phyloP scores from a whole-genome alignment of 2,329 filamentous ascomycete species.

The Helicocarpus griseus region DNA sequence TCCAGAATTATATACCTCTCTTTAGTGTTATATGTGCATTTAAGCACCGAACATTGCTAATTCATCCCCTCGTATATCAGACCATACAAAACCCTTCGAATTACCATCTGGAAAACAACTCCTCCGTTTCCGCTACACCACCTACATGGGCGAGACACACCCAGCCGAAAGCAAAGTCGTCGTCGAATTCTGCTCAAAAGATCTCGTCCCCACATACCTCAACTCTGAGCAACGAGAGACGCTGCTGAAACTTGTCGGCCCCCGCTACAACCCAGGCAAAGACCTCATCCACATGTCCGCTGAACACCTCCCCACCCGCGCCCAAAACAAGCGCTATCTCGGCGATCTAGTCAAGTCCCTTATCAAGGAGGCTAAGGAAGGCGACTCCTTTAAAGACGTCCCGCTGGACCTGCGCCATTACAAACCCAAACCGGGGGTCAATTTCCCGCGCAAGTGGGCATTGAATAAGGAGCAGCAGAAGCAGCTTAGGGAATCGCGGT shows the following conservation, averaged over 20 bases:
- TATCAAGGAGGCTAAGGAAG: slow-evolving; percentile 66
- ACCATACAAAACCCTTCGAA: slow-evolving; percentile 73
- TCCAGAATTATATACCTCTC: neutral
- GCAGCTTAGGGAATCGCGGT: slow-evolving; percentile 55
- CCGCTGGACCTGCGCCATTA: slow-evolving; percentile 85
- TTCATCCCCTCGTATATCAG: slow-evolving; percentile 38
- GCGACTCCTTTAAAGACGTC: slow-evolving; percentile 78
- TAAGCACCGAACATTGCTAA: neutral
- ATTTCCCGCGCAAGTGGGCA: slow-evolving; percentile 75
- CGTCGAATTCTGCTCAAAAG: slow-evolving; percentile 70
- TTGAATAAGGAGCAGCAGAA: slow-evolving; percentile 60
- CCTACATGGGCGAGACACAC: slow-evolving; percentile 89
- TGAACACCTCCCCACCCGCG: slow-evolving; percentile 77
- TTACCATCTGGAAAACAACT: slow-evolving; percentile 55
- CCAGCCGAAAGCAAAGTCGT: slow-evolving; percentile 91
- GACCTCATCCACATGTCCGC: slow-evolving; percentile 81
- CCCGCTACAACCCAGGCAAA: slow-evolving; percentile 77
- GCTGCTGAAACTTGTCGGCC: slow-evolving; percentile 75
- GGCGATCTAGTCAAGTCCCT: slow-evolving; percentile 66
- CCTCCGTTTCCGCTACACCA: slow-evolving; percentile 92
- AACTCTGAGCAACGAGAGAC: slow-evolving; percentile 62
- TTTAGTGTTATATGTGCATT: neutral
- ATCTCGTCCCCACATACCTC: slow-evolving; percentile 53
- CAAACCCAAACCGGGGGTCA: slow-evolving; percentile 54
- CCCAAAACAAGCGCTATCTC: slow-evolving; percentile 95